These are phyloP conservation scores for Theileria orientalis DNA, from an alignment of 169 alveolate genomes.

Conservation along the genomic window DNA sequence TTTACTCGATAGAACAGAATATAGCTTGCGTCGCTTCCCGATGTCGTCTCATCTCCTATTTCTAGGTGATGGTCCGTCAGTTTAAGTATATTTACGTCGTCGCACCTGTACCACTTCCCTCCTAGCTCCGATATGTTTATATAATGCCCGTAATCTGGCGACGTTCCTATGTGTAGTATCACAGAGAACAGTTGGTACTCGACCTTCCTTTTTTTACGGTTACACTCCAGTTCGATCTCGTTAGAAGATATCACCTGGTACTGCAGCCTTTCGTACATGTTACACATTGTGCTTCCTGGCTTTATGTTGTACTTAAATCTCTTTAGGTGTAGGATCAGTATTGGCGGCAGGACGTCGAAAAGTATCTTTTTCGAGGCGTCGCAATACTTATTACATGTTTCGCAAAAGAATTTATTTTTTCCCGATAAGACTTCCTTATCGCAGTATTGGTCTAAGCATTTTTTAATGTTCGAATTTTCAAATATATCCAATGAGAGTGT, in stretches of 20 bases:
- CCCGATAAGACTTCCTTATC: constrained; percentile 40
- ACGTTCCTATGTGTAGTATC: constrained; percentile 53
- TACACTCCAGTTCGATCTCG: constrained; percentile 9
- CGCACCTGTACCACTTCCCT: constrained; percentile 58
- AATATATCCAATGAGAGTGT: constrained; percentile 52
- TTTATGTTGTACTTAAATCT: constrained; percentile 34
- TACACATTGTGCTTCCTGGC: not conserved
- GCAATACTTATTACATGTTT: constrained; percentile 24
- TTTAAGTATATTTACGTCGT: constrained; percentile 17
- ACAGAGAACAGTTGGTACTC: constrained; percentile 51
- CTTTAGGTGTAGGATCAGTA: constrained; percentile 54
- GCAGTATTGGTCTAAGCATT: constrained; percentile 44
- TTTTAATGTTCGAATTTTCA: constrained; percentile 35
- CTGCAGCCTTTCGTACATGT: constrained; percentile 25
- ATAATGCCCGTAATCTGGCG: constrained; percentile 63
- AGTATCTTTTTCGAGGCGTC: constrained; percentile 34
- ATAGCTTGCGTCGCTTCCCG: constrained; percentile 58
- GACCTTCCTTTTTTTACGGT: constrained; percentile 13
- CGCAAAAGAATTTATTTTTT: constrained; percentile 48
- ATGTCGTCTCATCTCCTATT: constrained; percentile 46
- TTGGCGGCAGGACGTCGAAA: constrained; percentile 54
- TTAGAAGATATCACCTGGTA: constrained; percentile 32
- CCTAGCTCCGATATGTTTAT: constrained; percentile 27
- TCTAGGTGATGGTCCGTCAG: constrained; percentile 24
- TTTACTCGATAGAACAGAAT: constrained; percentile 57